phyloP scores from a whole-genome alignment of 306 rosid genomes.

The apple (Malus domestica) region DNA sequence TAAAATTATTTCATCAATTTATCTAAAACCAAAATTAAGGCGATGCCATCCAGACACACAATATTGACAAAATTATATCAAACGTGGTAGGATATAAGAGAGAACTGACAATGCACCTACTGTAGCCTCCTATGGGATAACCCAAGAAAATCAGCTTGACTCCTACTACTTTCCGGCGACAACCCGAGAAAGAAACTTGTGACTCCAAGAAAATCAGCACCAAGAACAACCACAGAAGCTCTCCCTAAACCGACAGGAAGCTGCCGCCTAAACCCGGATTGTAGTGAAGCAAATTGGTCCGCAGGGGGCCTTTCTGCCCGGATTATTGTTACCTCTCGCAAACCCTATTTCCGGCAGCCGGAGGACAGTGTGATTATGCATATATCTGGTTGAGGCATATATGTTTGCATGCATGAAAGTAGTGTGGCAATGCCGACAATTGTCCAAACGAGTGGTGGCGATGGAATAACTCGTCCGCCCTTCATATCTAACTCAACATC shows the following conservation, averaged over 20 bases:
- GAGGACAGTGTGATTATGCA: constrained; percentile 21
- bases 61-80: background rate
- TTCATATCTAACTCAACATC: background rate
- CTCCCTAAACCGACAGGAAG: constrained; percentile 59
- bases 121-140: constrained; percentile 68
- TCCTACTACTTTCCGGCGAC: constrained; percentile 57
- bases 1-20: background rate
- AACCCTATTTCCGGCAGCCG: constrained; percentile 13
- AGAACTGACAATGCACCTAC: constrained; percentile 60
- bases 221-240: constrained; percentile 75
- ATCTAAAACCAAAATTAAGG: no score
- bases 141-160: constrained; percentile 62
- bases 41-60: background rate
- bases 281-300: constrained; percentile 50
- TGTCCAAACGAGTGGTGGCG: constrained; percentile 8
- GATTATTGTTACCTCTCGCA: constrained; percentile 3
- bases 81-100: background rate
- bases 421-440: constrained; percentile 30
- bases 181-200: constrained; percentile 68
- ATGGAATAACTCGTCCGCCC: background rate
- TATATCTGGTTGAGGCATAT: constrained; percentile 11
- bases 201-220: constrained; percentile 73
- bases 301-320: constrained; percentile 31
- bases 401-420: constrained; percentile 28
- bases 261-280: constrained; percentile 49